Evolutionary conservation across 768 basidiomycete species (phyloP).

Genomic region (Austroboletus eburneus): DNA sequence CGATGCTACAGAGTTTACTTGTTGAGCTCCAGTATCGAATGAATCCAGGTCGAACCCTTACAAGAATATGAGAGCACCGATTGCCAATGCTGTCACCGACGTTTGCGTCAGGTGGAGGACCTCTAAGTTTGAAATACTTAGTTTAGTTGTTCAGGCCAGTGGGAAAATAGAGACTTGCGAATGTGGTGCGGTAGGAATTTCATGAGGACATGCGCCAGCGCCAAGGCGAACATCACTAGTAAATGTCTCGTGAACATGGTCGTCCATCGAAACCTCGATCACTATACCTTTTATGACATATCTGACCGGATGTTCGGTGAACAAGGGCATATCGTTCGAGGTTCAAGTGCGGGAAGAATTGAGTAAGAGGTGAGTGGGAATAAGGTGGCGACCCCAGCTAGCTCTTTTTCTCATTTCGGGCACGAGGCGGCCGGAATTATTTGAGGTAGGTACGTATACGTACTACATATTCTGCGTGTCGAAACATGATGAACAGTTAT

Average conservation of each 20-base stretch:
- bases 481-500: conserved; percentile 3
- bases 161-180: conserved; percentile 23
- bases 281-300: conserved; percentile 30
- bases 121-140: conserved; percentile 36
- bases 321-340: conserved; percentile 23
- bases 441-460: background rate
- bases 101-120: conserved; percentile 68
- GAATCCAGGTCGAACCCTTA: conserved; percentile 32
- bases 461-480: background rate
- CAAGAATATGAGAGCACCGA: conserved; percentile 63
- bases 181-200: conserved; percentile 39
- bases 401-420: conserved; percentile 21
- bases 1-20: conserved; percentile 41
- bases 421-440: conserved; percentile 27
- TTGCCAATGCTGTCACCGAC: conserved; percentile 65
- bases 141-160: conserved; percentile 3
- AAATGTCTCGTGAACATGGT: conserved; percentile 11
- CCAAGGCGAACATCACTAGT: conserved; percentile 46
- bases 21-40: background rate
- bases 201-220: conserved; percentile 48
- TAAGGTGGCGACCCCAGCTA: background rate
- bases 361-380: conserved; percentile 29
- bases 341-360: conserved; percentile 12
- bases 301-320: conserved; percentile 32
- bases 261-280: background rate